phyloP scores from a whole-genome alignment of 1,139 yeast species.

The Scheffersomyces insectosa region DNA sequence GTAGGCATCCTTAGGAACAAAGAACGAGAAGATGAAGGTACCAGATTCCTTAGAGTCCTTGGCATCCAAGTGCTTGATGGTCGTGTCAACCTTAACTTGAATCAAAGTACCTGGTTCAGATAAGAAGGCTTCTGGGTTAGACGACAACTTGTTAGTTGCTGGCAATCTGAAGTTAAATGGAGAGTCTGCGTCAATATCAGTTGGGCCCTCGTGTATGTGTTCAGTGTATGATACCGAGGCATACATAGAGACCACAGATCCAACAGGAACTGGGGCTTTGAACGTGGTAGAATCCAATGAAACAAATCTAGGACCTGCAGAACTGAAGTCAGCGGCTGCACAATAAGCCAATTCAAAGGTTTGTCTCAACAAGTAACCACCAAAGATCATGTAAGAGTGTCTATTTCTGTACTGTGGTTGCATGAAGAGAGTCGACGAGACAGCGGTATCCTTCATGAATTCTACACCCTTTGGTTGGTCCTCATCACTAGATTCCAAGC shows the following conservation, averaged over 20 bases:
- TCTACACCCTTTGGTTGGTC: conserved; percentile 47
- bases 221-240: conserved; percentile 86
- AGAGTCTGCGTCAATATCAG: conserved; percentile 33
- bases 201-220: conserved; percentile 52
- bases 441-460: conserved; percentile 70
- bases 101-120: conserved; percentile 82
- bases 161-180: conserved; percentile 55
- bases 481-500: conserved; percentile 28
- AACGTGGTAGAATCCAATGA: conserved; percentile 89
- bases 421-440: conserved; percentile 81
- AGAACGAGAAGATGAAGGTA: conserved; percentile 84
- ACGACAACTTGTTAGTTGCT: conserved; percentile 55
- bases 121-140: conserved; percentile 58
- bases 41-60: conserved; percentile 72
- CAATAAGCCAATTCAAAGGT: conserved; percentile 92
- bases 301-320: conserved; percentile 82
- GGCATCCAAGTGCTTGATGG: conserved; percentile 66
- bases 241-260: conserved; percentile 78
- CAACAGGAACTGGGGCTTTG: conserved; percentile 93
- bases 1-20: conserved; percentile 56
- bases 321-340: conserved; percentile 84
- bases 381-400: conserved; percentile 91
- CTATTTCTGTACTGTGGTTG: conserved; percentile 96
- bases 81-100: conserved; percentile 86
- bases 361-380: conserved; percentile 89